Percentiles rank a stretch among this genome's conserved stretches.
Conservation (phyloP, 2,329 filamentous ascomycete genomes). For the Mycogone perniciosa region DNA sequence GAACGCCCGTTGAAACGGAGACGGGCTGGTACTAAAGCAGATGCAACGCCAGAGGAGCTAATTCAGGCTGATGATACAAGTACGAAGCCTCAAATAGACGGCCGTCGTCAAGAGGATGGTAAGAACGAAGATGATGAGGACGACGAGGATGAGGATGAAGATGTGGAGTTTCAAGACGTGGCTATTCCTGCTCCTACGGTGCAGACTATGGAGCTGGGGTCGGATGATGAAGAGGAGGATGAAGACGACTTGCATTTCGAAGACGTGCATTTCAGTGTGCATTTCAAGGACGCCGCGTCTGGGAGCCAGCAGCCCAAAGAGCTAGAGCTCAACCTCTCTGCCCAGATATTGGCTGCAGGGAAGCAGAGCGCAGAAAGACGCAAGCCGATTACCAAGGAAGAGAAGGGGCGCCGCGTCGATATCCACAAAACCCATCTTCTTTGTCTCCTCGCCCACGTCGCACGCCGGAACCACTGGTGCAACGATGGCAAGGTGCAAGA, state of each 20-base stretch:
- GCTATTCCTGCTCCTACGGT: constrained; percentile 40
- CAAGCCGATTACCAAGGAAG: constrained; percentile 48
- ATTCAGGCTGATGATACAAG: background rate
- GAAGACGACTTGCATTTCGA: constrained; percentile 39
- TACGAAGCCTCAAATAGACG: no score
- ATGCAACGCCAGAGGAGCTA: background rate
- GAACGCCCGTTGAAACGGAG: constrained; percentile 38
- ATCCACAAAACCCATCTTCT: constrained; percentile 84
- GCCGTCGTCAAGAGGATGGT: no score
- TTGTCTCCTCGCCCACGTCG: constrained; percentile 72
- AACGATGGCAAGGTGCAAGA: constrained; percentile 67
- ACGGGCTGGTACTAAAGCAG: constrained; percentile 19
- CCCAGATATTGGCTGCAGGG: constrained; percentile 32
- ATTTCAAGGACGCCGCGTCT: constrained; percentile 19
- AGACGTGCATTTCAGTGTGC: constrained; percentile 38
- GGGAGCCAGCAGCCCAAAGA: constrained; percentile 26
- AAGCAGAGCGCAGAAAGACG: constrained; percentile 35
- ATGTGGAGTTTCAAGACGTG: constrained; percentile 46
- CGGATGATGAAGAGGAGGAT: constrained; percentile 39
- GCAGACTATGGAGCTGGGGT: constrained; percentile 46
- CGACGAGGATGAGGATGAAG: constrained; percentile 36
- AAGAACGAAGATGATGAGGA: constrained; percentile 17
- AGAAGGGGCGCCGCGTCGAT: constrained; percentile 55
- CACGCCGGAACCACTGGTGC: constrained; percentile 81
- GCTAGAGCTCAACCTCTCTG: constrained; percentile 48